Conservation (phyloP, 2,329 filamentous ascomycete species). For the Thielaviopsis punctulata region DNA sequence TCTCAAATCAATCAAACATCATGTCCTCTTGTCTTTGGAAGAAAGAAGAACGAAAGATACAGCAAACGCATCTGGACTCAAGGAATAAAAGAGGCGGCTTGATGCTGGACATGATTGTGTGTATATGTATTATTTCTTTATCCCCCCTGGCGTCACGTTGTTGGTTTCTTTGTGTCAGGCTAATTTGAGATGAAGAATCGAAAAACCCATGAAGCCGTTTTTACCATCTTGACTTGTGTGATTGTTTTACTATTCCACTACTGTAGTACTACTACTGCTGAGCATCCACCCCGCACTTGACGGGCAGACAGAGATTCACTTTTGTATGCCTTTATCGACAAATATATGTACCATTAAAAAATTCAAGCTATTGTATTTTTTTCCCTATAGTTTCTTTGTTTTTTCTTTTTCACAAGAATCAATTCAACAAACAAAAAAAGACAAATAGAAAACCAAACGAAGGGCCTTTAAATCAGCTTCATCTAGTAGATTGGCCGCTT, state of each 20-base stretch:
- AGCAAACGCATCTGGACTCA: background rate
- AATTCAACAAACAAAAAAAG: slow-evolving; percentile 8
- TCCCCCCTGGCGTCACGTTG: no score
- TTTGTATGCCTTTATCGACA: no score
- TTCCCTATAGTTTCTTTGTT: background rate
- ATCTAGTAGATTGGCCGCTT: slow-evolving; percentile 24
- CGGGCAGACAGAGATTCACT: no score
- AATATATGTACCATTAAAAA: background rate
- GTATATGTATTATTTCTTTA: background rate
- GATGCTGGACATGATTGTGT: background rate
- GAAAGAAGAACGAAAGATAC: background rate
- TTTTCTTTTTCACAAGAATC: background rate
- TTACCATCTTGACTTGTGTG: background rate
- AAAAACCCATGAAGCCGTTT: background rate
- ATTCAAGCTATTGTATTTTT: background rate
- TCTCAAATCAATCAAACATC: background rate
- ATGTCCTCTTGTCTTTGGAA: background rate
- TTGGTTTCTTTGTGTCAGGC: background rate
- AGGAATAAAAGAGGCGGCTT: background rate
- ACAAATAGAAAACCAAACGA: background rate
- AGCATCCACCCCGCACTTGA: no score
- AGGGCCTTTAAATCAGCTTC: slow-evolving; percentile 2
- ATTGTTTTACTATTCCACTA: background rate
- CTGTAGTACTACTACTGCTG: no score
- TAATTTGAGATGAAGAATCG: background rate